These are phyloP conservation scores for Rhodotorula sphaerocarpa DNA, from an alignment of 768 basidiomycete genomes.

Conservation along the genomic window DNA sequence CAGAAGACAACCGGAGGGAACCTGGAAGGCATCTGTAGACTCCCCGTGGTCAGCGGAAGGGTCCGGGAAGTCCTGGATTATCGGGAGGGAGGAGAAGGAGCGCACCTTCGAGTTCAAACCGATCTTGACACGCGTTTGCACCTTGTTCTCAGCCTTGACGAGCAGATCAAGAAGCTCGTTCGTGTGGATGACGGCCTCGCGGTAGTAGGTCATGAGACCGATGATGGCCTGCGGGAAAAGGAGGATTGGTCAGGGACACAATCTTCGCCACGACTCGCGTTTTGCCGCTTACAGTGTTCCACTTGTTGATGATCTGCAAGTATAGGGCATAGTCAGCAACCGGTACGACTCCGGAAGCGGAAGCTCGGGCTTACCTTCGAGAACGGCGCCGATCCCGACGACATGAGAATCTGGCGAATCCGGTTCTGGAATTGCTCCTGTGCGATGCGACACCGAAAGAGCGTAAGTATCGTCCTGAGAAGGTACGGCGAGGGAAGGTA, in stretches of 20 bases:
- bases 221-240: background rate
- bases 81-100: background rate
- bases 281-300: constrained; percentile 98
- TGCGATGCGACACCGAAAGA: no score
- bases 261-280: no score
- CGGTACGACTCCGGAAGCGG: background rate
- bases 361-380: constrained; percentile 69
- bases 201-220: constrained; percentile 57
- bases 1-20: constrained; percentile 61
- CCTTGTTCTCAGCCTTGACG: constrained; percentile 99
- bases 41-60: background rate
- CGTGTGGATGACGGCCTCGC: constrained; percentile 80
- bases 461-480: no score
- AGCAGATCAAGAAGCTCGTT: constrained; percentile 90
- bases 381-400: constrained; percentile 96
- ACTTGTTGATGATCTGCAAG: constrained; percentile 80
- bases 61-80: no score
- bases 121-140: constrained; percentile 92
- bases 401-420: constrained; percentile 70
- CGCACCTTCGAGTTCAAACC: constrained; percentile 46
- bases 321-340: constrained; percentile 53
- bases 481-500: no score
- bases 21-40: constrained; percentile 75
- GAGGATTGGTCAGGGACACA: no score
- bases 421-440: constrained; percentile 71